Conservation (phyloP, 768 basidiomycete species). For the Paxillus ammoniavirescens region DNA sequence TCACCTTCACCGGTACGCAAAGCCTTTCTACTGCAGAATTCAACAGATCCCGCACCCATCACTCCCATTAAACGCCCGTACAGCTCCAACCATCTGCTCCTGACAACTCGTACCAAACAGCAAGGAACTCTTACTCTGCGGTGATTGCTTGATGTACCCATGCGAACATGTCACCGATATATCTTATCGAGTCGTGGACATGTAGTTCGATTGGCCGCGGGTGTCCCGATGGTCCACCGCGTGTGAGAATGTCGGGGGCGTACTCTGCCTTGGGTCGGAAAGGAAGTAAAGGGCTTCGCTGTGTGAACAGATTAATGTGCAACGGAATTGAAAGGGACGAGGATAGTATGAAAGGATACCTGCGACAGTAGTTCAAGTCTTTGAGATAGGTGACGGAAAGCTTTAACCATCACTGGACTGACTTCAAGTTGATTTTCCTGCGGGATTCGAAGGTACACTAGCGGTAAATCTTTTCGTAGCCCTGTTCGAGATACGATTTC, state of each 20-base stretch:
- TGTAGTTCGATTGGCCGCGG: constrained; percentile 96
- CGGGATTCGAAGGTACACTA: constrained; percentile 87
- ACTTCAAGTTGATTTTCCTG: constrained; percentile 77
- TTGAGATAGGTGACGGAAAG: constrained; percentile 68
- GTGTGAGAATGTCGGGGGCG: constrained; percentile 79
- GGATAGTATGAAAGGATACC: constrained; percentile 2
- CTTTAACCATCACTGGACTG: constrained; percentile 60
- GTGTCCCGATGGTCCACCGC: constrained; percentile 80
- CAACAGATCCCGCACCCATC: constrained; percentile 78
- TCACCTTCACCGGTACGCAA: constrained; percentile 85
- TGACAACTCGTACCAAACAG: constrained; percentile 66
- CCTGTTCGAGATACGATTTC: constrained; percentile 77
- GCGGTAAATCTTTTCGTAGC: constrained; percentile 84
- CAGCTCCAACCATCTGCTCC: constrained; percentile 71
- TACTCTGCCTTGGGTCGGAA: constrained; percentile 77
- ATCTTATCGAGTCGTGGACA: constrained; percentile 94
- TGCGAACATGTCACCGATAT: constrained; percentile 97
- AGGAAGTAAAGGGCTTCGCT: constrained; percentile 78
- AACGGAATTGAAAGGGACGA: neutral
- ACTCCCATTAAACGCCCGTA: constrained; percentile 49
- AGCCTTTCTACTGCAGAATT: constrained; percentile 81
- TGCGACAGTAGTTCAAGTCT: constrained; percentile 69
- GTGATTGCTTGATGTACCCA: constrained; percentile 98
- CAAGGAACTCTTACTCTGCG: constrained; percentile 91
- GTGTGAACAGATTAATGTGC: neutral